Conservation (phyloP, 805 yeast species). For the Barnettozyma populi region DNA sequence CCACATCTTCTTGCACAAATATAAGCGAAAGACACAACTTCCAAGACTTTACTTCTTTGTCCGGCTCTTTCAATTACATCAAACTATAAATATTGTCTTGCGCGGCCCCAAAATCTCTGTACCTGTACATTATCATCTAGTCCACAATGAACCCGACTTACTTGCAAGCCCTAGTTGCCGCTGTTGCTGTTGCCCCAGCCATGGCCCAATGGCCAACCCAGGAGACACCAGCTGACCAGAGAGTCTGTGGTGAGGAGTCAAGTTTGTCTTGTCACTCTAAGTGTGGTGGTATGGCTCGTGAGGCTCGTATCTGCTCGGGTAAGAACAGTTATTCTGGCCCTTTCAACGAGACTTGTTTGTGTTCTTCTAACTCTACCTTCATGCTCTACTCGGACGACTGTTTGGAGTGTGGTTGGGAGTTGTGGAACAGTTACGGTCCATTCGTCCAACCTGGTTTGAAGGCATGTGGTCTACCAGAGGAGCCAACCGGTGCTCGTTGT, state of each 20-base stretch:
- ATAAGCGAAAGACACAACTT: neutral
- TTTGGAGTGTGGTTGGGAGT: constrained; percentile 35
- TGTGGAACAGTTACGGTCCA: constrained; percentile 29
- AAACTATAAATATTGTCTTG: neutral
- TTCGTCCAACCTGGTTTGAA: constrained; percentile 26
- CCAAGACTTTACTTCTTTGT: neutral
- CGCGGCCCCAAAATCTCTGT: too few relatives aligned
- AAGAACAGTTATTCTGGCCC: constrained; percentile 17
- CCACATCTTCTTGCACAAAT: too few relatives aligned
- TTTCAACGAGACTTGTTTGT: constrained; percentile 22
- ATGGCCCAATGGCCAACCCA: constrained; percentile 1
- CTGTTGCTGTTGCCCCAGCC: neutral
- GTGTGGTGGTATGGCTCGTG: constrained; percentile 2
- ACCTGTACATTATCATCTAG: neutral
- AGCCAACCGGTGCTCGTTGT: constrained; percentile 24
- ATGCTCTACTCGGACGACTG: constrained; percentile 22
- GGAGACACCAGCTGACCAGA: neutral
- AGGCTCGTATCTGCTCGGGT: neutral
- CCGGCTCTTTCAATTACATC: neutral
- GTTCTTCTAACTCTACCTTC: constrained; percentile 19
- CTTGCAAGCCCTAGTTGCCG: neutral
- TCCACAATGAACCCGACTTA: neutral
- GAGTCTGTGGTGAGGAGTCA: neutral
- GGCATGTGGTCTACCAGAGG: constrained; percentile 24
- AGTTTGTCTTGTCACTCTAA: neutral